Evolutionary conservation across 768 basidiomycete species (phyloP).

Genomic region (Gautieria morchelliformis): DNA sequence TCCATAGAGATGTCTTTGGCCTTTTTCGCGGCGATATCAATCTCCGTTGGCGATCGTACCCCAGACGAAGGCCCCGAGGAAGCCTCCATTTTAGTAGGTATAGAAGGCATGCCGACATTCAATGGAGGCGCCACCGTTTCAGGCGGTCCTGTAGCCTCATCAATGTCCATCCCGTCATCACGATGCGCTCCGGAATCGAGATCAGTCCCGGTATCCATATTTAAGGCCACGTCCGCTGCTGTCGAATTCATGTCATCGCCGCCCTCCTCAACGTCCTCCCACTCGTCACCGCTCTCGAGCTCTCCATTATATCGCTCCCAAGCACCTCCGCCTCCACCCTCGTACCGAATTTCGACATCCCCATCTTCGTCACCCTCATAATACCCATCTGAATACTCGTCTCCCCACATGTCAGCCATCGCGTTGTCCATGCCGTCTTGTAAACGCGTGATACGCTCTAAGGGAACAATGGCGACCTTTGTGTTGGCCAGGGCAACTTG

Average conservation of each 20-base stretch:
- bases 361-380: conserved; percentile 15
- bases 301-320: conserved; percentile 7
- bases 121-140: not conserved
- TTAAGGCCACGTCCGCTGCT: not conserved
- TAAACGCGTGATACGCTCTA: conserved; percentile 63
- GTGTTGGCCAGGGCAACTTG: conserved; percentile 64
- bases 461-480: conserved; percentile 37
- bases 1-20: conserved; percentile 1
- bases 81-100: not conserved
- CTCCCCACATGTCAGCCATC: conserved; percentile 57
- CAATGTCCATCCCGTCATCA: conserved; percentile 18
- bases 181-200: not conserved
- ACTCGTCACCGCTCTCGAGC: conserved; percentile 22
- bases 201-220: not conserved
- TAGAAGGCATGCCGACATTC: not conserved
- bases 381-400: conserved; percentile 17
- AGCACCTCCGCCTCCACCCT: conserved; percentile 5
- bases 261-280: conserved; percentile 26
- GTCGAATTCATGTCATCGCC: conserved; percentile 12
- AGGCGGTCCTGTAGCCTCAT: not conserved
- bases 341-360: conserved; percentile 7
- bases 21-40: conserved; percentile 7
- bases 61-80: not conserved
- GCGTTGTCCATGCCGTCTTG: conserved; percentile 72
- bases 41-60: not conserved